A percentile compares a stretch with the other conserved stretches of the same genome.
phyloP scores from a whole-genome alignment of 768 basidiomycete species.

The Lentinula boryana region DNA sequence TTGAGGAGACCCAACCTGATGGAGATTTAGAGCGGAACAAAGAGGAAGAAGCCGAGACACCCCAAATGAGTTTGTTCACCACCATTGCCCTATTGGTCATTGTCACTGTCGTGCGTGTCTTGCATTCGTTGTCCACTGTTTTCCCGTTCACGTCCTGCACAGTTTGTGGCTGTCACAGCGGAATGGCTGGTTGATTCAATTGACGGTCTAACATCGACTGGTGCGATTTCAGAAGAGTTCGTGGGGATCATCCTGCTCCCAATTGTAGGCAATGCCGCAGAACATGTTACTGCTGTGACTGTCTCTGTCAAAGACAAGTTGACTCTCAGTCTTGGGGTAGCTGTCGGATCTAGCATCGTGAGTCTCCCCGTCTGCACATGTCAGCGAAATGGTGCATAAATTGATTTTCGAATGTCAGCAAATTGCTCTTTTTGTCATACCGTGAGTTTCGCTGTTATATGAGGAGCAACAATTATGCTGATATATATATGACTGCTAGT shows the following conservation, averaged over 20 bases:
- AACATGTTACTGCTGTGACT: constrained; percentile 88
- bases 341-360: constrained; percentile 83
- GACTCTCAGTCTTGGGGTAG: constrained; percentile 80
- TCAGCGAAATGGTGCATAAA: too few relatives aligned
- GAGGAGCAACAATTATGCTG: neutral
- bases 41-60: constrained; percentile 39
- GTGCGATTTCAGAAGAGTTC: constrained; percentile 68
- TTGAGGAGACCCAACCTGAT: neutral
- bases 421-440: constrained; percentile 82
- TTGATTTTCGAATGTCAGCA: constrained; percentile 38
- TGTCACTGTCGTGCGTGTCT: constrained; percentile 57
- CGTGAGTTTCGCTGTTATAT: constrained; percentile 36
- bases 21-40: constrained; percentile 14
- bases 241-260: constrained; percentile 83
- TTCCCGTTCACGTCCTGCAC: constrained; percentile 10
- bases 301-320: constrained; percentile 89
- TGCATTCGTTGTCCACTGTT: constrained; percentile 11
- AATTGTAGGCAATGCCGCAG: constrained; percentile 86
- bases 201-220: constrained; percentile 54
- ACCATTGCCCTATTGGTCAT: constrained; percentile 47
- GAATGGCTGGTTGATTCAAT: constrained; percentile 82
- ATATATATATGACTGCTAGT: constrained; percentile 23
- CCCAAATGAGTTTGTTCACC: constrained; percentile 48
- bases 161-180: constrained; percentile 60
- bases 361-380: constrained; percentile 18